Base-by-base conservation (phyloP, 2,329 filamentous ascomycete genomes). In the Fusarium newnesense region DNA sequence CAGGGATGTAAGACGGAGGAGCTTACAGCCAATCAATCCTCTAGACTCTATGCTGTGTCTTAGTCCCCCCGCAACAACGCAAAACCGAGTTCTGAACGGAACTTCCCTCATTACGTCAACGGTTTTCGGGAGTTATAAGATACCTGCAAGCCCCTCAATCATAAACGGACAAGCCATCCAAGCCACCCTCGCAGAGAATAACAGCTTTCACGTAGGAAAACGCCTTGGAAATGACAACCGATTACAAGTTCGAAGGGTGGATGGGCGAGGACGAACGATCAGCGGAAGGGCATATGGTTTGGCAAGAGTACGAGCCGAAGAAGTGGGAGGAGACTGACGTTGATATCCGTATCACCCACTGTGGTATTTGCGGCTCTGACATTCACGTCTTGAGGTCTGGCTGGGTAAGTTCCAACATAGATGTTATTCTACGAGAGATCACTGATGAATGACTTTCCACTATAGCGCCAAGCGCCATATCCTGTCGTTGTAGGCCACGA, bases 341-440 rank as follows among this genome's bases (percentile, higher is more conserved):
- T 60, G 91, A 93, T 76, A 90, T 93, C 74, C 84, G 88, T 76
- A 82, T 93, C 71, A 87, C 88, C 7, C 90, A 92, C 82, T 92
- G 90, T 76, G 90, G 91, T 68, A 87, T 93, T 71, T 93, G 91
- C 77, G 90, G 89, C 61, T 87, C 86, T 1, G 90, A 92, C 72
- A 56, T 91, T 40, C 89, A 92, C 80, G 87, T 83, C 9, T 82
- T 92, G 7, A 84, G 86, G 42, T 88, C 87, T 4, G 89, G 87
- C 52, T 89, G 87, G 87, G 81, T 54, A 39, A 19, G 53, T 36
- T 2, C 2, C 1, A 5, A 13, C 5, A 15, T 24, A 24, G 9
- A 24, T 1, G 0, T 32, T 4, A 10, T n/a, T 1, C 21, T 24
- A 24, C 2, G 5, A 13, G 11, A 24, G 12, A 18, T 0, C 2